These are phyloP conservation scores for Sordaria brevicollis DNA, from an alignment of 495 filamentous ascomycete species.

Conservation along the genomic window DNA sequence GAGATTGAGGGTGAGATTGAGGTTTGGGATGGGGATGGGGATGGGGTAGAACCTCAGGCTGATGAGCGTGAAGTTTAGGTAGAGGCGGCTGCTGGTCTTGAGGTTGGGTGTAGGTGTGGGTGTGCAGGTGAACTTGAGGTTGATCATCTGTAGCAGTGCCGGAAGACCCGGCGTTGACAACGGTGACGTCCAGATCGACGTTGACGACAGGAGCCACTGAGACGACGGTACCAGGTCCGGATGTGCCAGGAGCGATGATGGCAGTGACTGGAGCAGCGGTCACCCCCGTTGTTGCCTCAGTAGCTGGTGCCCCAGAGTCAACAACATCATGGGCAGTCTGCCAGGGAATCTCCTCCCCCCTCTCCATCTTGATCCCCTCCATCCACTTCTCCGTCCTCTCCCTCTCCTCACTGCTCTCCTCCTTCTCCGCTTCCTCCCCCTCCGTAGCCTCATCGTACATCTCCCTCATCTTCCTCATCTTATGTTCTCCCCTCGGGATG, in stretches of 20 bases:
- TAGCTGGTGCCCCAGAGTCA: not conserved
- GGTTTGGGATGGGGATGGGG: too few species aligned
- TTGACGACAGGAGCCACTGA: not conserved
- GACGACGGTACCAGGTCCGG: too few species aligned
- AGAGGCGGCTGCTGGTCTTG: too few species aligned
- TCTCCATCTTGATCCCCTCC: not conserved
- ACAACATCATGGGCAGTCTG: not conserved
- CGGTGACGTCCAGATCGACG: not conserved
- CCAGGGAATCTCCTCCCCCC: not conserved
- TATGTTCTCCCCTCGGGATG: constrained; percentile 23
- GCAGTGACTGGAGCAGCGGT: too few species aligned
- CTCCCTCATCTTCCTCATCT: constrained; percentile 11
- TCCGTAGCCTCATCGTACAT: constrained; percentile 28
- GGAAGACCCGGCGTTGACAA: not conserved
- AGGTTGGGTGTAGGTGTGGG: too few species aligned
- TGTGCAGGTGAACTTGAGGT: not conserved
- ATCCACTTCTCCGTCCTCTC: not conserved
- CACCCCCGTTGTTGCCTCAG: too few species aligned
- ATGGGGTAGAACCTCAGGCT: too few species aligned
- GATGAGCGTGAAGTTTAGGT: too few species aligned
- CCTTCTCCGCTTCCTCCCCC: constrained; percentile 10
- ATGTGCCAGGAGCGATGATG: not conserved
- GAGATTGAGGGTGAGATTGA: too few species aligned
- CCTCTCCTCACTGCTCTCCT: not conserved
- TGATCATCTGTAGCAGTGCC: too few species aligned